Evolutionary conservation across 129 eudicot species (phyloP).

Genomic region (Centella asiatica): DNA sequence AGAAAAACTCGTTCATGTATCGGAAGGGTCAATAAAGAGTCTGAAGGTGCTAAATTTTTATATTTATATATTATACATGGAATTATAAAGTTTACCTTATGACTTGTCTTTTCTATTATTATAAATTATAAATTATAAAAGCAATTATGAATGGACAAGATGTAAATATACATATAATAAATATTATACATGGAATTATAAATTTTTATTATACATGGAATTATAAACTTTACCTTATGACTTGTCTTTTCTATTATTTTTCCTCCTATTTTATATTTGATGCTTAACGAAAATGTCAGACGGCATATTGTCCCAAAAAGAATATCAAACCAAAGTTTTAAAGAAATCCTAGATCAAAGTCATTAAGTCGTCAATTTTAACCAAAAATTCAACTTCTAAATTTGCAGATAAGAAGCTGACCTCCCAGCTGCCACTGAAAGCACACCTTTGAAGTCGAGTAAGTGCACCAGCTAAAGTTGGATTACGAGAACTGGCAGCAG

Average conservation of each 20-base stretch:
- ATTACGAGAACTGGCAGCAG: constrained; percentile 98
- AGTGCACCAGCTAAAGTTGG: constrained; percentile 89
- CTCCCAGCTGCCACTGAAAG: constrained; percentile 99
- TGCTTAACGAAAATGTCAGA: no score
- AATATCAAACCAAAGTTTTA: background rate
- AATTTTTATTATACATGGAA: no score
- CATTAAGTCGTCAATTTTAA: background rate
- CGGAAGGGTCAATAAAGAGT: background rate
- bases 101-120: no score
- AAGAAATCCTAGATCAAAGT: background rate
- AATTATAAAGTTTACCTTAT: no score
- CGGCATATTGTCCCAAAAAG: background rate
- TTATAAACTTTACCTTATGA: no score
- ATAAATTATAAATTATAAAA: no score
- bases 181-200: no score
- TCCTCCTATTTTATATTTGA: background rate
- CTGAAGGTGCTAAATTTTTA: background rate
- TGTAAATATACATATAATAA: no score
- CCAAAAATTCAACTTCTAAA: no score
- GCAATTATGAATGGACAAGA: no score
- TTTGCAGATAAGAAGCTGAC: constrained; percentile 41
- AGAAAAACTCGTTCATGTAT: no score
- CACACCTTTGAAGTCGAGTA: constrained; percentile 92
- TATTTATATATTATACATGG: no score
- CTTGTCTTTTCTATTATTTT: background rate